phyloP scores from a whole-genome alignment of 2,329 filamentous ascomycete genomes.

The Parastagonospora nodorum region DNA sequence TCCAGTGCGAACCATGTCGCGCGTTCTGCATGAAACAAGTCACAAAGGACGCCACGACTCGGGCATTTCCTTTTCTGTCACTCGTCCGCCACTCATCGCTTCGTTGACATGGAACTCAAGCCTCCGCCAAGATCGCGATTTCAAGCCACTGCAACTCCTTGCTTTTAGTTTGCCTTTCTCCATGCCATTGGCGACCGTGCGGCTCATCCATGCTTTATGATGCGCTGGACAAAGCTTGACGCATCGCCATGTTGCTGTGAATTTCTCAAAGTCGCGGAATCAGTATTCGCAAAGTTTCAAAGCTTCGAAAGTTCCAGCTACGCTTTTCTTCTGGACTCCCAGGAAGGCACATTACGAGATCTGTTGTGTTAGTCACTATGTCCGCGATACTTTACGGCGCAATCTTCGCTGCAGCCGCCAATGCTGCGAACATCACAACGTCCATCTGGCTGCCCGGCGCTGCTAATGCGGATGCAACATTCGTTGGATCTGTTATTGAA shows the following conservation, averaged over 20 bases:
- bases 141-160: neutral
- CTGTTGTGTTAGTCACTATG: slow-evolving; percentile 16
- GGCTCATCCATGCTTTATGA: slow-evolving; percentile 17
- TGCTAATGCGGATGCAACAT: slow-evolving; percentile 12
- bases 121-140: neutral
- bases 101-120: too few relatives aligned
- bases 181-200: slow-evolving; percentile 11
- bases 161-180: slow-evolving; percentile 1
- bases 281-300: too few relatives aligned
- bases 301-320: neutral
- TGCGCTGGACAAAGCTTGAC: slow-evolving; percentile 14
- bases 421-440: slow-evolving; percentile 32
- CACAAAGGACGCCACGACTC: slow-evolving; percentile 2
- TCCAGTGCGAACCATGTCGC: neutral
- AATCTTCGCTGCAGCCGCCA: slow-evolving; percentile 24
- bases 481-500: slow-evolving; percentile 28
- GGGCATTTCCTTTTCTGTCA: neutral
- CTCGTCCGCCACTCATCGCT: slow-evolving; percentile 1
- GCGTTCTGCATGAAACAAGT: neutral
- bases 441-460: slow-evolving; percentile 33
- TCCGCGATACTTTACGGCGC: slow-evolving; percentile 24
- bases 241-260: neutral
- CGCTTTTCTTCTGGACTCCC: neutral
- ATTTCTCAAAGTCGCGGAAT: neutral
- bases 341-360: too few relatives aligned